Evolutionary conservation across 495 filamentous ascomycete genomes (phyloP).

Genomic region (Lophium mytilinum): DNA sequence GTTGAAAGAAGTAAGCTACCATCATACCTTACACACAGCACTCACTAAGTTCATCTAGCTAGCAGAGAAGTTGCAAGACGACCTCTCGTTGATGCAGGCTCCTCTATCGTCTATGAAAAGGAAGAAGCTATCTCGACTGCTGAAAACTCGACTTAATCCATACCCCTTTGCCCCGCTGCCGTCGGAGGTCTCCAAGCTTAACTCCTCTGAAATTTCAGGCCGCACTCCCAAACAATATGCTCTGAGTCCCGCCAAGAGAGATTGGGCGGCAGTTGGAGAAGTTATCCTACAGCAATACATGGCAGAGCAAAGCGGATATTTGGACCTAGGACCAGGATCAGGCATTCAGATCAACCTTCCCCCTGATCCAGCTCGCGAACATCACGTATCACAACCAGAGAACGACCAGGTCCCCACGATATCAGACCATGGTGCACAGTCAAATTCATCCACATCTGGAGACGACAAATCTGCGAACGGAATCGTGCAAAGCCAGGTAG

Average conservation of each 20-base stretch:
- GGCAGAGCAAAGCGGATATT: slow-evolving; percentile 37
- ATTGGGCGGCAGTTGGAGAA: slow-evolving; percentile 51
- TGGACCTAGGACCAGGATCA: slow-evolving; percentile 26
- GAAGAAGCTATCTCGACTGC: slow-evolving; percentile 51
- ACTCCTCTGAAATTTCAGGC: neutral
- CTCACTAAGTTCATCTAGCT: neutral
- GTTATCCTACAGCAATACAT: slow-evolving; percentile 46
- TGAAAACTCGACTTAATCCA: slow-evolving; percentile 64
- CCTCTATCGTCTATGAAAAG: slow-evolving; percentile 55
- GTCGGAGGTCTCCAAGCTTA: slow-evolving; percentile 3
- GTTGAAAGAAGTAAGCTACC: slow-evolving; percentile 43
- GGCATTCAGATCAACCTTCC: slow-evolving; percentile 34
- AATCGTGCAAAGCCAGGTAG: neutral
- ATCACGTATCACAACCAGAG: slow-evolving; percentile 20
- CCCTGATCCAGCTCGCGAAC: slow-evolving; percentile 11
- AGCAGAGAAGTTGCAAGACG: slow-evolving; percentile 61
- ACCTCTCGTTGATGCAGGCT: slow-evolving; percentile 58
- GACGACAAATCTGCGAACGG: neutral
- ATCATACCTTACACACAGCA: slow-evolving; percentile 24
- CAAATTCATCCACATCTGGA: neutral
- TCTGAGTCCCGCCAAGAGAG: slow-evolving; percentile 22
- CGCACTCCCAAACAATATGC: slow-evolving; percentile 20
- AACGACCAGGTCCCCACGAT: neutral
- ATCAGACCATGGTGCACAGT: too few species aligned
- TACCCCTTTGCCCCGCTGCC: slow-evolving; percentile 64